Evolutionary conservation across 768 basidiomycete species (phyloP), one percentile per base, ranked within the genome.

Genomic region (Lactifluus echinatus): DNA sequence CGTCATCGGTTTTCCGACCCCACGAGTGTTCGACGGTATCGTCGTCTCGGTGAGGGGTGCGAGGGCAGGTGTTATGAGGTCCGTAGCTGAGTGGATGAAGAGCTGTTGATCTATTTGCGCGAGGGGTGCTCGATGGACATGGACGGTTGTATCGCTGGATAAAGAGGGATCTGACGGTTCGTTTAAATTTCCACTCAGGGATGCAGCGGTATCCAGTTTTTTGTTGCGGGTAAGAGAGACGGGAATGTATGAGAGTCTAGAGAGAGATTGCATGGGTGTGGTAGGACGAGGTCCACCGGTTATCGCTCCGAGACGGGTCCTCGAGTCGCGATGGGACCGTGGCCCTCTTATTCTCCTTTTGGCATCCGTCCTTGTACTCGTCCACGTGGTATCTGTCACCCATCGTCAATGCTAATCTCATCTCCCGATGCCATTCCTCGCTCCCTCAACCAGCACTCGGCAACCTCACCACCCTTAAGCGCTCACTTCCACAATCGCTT

Each of bases 101-200:
- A 53, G 48, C 36, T 62, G 62, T 29, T 63, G 62, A 33, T 55
- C 62, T 44, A 63, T 57, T 45, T 62, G 62, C 11, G 62, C 60
- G 17, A 63, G 60, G 26, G 62, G 62, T 24, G 60, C 55, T 15
- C 62, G 62, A 36, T 57, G 55, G 24, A 51, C 45, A 37, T 47
- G 60, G 8, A 47, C 31, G 31, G 62, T 33, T n/a, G 62, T 45
- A 29, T 63, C 62, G 17, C 23, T 4, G 40, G 53, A 29, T 31
- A 55, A 44, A 2, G 62, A 49, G 34, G 62, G 46, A 37, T 61
- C 60, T 28, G 55, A 54, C 29, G 60, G 43, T 17, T 44, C 39
- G 36, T 29, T n/a, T n/a, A n/a, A n/a, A n/a, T n/a, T 50, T 15
- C 45, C 52, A 37, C 46, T 15, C 33, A 34, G 51, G 43, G 55